Conservation (phyloP, 805 yeast species). For the Ogataea zsoltii region DNA sequence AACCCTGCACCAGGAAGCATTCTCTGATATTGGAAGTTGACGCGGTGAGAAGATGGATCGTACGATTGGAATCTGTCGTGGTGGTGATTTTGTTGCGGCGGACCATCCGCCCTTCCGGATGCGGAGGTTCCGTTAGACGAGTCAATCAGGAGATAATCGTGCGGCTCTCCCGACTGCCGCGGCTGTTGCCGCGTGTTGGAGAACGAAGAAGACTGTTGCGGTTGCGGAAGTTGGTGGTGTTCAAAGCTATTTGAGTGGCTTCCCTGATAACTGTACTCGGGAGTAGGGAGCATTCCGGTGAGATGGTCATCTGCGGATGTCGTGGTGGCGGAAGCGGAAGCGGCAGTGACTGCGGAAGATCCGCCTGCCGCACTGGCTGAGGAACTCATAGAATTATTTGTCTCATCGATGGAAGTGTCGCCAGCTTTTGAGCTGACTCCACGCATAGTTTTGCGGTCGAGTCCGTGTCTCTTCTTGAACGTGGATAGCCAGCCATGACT, state of each 20-base stretch:
- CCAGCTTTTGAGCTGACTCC: conserved; percentile 1
- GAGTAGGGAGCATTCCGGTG: conserved; percentile 15
- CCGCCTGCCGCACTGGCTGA: neutral
- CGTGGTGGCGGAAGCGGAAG: neutral
- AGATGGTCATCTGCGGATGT: conserved; percentile 7
- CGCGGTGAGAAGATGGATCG: conserved; percentile 13
- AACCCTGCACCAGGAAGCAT: conserved; percentile 2
- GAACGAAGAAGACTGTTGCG: conserved; percentile 10
- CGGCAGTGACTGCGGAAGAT: conserved; percentile 1
- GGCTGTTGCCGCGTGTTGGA: conserved; percentile 13
- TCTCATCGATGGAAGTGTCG: neutral
- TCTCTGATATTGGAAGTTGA: conserved; percentile 6
- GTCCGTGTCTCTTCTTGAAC: conserved; percentile 57
- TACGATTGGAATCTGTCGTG: conserved; percentile 20
- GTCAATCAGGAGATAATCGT: conserved; percentile 19
- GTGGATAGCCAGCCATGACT: conserved; percentile 66
- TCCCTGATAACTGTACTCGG: conserved; percentile 15
- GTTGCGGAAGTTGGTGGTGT: conserved; percentile 16
- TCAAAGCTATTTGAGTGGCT: conserved; percentile 9
- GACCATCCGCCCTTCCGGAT: neutral
- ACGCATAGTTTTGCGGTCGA: conserved; percentile 16
- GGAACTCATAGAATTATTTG: neutral
- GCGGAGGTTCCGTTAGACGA: conserved; percentile 7
- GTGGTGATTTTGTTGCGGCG: neutral
- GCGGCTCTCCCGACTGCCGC: conserved; percentile 11